These are phyloP conservation scores for Graphium sp. DNA, from an alignment of 2,329 filamentous ascomycete species.

Conservation along the genomic window DNA sequence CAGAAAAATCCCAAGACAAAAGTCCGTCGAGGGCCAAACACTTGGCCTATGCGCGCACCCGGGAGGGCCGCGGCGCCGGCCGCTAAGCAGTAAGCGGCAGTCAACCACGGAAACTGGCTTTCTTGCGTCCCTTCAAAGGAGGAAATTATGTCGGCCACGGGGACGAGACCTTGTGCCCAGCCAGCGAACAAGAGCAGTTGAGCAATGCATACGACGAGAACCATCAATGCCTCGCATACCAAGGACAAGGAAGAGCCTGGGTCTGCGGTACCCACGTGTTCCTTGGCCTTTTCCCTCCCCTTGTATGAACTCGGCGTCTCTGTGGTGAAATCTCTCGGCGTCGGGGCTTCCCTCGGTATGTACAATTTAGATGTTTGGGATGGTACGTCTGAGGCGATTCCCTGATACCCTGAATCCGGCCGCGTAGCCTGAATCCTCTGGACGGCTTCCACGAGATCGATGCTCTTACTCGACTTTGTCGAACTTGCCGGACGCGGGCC, in stretches of 20 bases:
- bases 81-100: constrained; percentile 38
- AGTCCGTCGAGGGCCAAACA: constrained; percentile 38
- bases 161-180: constrained; percentile 5
- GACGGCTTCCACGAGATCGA: no score
- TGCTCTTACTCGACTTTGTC: no score
- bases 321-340: no score
- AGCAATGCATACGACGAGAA: constrained; percentile 4
- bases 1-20: constrained; percentile 36
- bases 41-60: constrained; percentile 36
- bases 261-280: no score
- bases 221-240: constrained; percentile 6
- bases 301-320: no score
- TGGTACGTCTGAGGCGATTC: no score
- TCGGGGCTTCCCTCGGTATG: no score
- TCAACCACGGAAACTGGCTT: constrained; percentile 34
- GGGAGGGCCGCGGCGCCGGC: constrained; percentile 40
- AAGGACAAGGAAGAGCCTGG: constrained; percentile 5
- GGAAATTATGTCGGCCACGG: constrained; percentile 4
- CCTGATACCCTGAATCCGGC: no score
- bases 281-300: no score
- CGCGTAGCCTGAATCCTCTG: no score
- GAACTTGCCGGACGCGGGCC: no score
- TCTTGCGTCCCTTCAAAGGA: constrained; percentile 22
- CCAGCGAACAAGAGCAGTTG: constrained; percentile 5
- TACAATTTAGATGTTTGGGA: no score